Evolutionary conservation across 345 rosid genomes (phyloP).

Genomic region (Salix brachista): DNA sequence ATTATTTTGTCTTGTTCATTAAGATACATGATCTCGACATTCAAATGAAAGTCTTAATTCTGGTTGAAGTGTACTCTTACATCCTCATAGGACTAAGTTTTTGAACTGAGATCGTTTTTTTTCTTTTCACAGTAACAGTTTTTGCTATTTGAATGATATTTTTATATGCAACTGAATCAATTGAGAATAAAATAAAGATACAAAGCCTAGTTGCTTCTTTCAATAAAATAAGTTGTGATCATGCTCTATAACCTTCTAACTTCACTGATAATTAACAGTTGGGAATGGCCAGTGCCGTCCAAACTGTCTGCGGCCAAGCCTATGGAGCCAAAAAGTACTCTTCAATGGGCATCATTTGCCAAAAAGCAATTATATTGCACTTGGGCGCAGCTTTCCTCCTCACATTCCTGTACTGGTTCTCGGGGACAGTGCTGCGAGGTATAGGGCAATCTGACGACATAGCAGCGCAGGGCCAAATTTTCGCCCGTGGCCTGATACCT

Average conservation of each 20-base stretch:
- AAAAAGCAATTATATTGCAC: slow-evolving; percentile 81
- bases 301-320: slow-evolving; percentile 94
- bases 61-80: not conserved
- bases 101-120: too few species aligned
- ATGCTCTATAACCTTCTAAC: not conserved
- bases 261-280: slow-evolving; percentile 33
- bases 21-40: not conserved
- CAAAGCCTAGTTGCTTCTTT: not conserved
- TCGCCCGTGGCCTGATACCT: slow-evolving; percentile 69
- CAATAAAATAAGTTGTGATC: not conserved
- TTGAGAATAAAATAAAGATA: not conserved
- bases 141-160: not conserved
- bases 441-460: slow-evolving; percentile 65
- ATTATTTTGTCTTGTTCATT: not conserved
- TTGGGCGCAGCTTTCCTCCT: slow-evolving; percentile 65
- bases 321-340: slow-evolving; percentile 71
- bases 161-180: not conserved
- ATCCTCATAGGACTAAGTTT: too few species aligned
- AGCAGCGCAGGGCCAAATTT: slow-evolving; percentile 63
- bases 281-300: slow-evolving; percentile 98
- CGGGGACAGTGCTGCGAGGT: slow-evolving; percentile 46
- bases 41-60: not conserved
- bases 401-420: slow-evolving; percentile 65
- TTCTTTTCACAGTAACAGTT: not conserved
- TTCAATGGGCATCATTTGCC: slow-evolving; percentile 83